Base-by-base conservation (phyloP, 2,329 filamentous ascomycete species). In the Dactylonectria estremocensis region DNA sequence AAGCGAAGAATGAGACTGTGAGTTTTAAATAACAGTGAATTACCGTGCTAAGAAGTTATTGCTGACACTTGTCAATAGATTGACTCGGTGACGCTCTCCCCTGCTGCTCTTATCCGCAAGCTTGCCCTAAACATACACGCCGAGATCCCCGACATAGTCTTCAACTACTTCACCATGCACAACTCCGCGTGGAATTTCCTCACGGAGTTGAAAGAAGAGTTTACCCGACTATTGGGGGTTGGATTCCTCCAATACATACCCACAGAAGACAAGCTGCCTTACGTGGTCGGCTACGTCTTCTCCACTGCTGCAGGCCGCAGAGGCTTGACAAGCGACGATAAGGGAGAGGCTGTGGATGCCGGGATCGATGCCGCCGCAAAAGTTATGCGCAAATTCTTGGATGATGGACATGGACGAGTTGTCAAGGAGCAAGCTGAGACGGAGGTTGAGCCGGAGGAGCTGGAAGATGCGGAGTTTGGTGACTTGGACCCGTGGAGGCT, bases 211-310 rank as follows among this genome's bases (percentile, higher is more conserved):
- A 72, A 62, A 20, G 16, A 33, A 7, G 63, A 63, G 5, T 65
- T 69, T 20, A 24, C 18, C 5, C 6, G 33, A 5, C 14, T n/a
- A 6, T 9, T 22, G 0, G 65, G 68, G 5, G 28, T 45, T 14
- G 5, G 59, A 3, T 61, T 72, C 31, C 48, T 69, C 50, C 13
- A 28, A 0, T 59, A 37, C 43, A 2, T 72, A 0, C 68, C 65
- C 2, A 16, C 13, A 7, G 68, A 68, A 31, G 31, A 61, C 8
- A 16, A 64, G 7, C 53, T 73, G 1, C 66, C 61, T 7, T 46
- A 48, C 2, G 58, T 71, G 1, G 68, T 62, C 5, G 68, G 63
- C 45, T 72, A 85, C 87, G 14, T 86, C 49, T 70, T 67, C 1
- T 69, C 62, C 0, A 70, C 69, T 13, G 65, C 68, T 37, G 46